These are phyloP conservation scores for Pachyrhizus erosus DNA, from an alignment of 306 rosid genomes.

Conservation along the genomic window DNA sequence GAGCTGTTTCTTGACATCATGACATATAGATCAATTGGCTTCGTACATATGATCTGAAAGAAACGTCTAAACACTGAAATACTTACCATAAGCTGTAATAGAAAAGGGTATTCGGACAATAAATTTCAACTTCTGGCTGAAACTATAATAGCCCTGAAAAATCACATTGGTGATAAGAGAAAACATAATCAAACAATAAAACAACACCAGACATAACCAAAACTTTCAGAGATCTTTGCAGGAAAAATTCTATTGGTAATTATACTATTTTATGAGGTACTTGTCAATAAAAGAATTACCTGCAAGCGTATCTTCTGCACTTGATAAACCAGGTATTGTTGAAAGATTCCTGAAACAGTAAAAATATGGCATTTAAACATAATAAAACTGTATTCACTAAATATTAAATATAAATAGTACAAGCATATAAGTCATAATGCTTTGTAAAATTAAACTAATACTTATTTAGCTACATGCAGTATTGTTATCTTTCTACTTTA, in stretches of 20 bases:
- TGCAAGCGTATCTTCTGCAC: slow-evolving; percentile 97
- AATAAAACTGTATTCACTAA: neutral
- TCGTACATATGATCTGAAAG: slow-evolving; percentile 7
- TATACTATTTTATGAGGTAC: neutral
- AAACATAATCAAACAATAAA: slow-evolving; percentile 8
- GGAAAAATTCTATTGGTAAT: slow-evolving; percentile 4
- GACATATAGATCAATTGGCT: slow-evolving; percentile 25
- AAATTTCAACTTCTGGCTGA: slow-evolving; percentile 99
- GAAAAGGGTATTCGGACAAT: slow-evolving; percentile 93
- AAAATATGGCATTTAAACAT: slow-evolving; percentile 22
- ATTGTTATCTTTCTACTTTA: slow-evolving; percentile 6
- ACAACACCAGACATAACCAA: slow-evolving; percentile 20
- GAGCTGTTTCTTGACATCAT: slow-evolving; percentile 23
- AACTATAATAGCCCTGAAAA: slow-evolving; percentile 94
- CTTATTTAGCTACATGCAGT: neutral
- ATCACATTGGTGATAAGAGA: slow-evolving; percentile 15
- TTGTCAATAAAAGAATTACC: slow-evolving; percentile 51
- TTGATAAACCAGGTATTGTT: slow-evolving; percentile 94
- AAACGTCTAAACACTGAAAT: slow-evolving; percentile 34
- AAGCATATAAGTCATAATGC: slow-evolving; percentile 7
- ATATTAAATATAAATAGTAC: slow-evolving; percentile 10
- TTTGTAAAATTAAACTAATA: slow-evolving; percentile 23
- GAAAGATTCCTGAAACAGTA: slow-evolving; percentile 80
- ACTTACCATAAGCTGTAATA: slow-evolving; percentile 89
- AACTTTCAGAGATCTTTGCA: slow-evolving; percentile 9